Conservation (phyloP, 805 yeast species). For the Barnettozyma salicaria region DNA sequence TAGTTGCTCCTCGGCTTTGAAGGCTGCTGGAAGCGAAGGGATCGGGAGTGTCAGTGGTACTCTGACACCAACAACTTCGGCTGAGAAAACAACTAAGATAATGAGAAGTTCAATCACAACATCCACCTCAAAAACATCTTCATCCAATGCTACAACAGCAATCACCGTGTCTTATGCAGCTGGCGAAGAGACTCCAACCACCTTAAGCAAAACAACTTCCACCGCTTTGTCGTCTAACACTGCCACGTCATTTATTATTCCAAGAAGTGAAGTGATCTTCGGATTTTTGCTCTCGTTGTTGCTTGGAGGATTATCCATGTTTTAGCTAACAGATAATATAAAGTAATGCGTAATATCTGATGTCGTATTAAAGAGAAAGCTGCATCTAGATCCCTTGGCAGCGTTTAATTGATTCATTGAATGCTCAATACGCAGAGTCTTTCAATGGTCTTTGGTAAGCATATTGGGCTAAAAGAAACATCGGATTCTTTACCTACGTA, state of each 20-base stretch:
- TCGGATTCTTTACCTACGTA: no score
- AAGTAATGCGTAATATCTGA: no score
- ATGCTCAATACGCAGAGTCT: no score
- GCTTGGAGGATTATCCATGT: conserved; percentile 27
- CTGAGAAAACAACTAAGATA: no score
- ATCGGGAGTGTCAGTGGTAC: conserved; percentile 46
- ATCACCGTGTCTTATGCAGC: conserved; percentile 4
- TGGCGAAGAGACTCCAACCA: conserved; percentile 9
- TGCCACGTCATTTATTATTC: no score
- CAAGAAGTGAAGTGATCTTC: no score
- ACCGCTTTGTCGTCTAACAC: conserved; percentile 16
- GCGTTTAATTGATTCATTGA: no score
- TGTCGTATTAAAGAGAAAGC: no score
- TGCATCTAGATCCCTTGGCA: no score
- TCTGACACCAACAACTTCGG: conserved; percentile 7
- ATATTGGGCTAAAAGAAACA: no score
- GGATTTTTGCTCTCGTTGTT: conserved; percentile 24
- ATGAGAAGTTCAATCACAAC: conserved; percentile 15
- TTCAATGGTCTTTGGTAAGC: no score
- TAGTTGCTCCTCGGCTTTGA: conserved; percentile 50
- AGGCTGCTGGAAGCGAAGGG: conserved; percentile 68
- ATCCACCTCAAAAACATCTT: conserved; percentile 8
- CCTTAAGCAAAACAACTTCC: conserved; percentile 19
- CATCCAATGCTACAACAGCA: conserved; percentile 1
- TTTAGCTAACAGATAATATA: no score